These are phyloP conservation scores for Phialocephala sp. DNA, from an alignment of 2,329 filamentous ascomycete species.

Conservation along the genomic window DNA sequence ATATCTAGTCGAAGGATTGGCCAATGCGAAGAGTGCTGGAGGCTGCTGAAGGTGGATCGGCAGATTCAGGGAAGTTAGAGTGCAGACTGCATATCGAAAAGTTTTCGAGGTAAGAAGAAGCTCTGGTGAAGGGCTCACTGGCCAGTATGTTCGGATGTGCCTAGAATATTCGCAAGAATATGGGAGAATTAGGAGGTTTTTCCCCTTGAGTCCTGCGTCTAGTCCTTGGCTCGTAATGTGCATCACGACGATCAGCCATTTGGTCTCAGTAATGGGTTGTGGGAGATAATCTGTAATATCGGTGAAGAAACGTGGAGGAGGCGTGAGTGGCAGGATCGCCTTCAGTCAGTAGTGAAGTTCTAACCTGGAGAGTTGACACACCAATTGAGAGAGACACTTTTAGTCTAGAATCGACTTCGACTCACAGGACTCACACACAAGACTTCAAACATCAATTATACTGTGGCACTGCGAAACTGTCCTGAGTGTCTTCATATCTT, in stretches of 20 bases:
- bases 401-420: background rate
- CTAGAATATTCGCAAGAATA: constrained; percentile 6
- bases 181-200: background rate
- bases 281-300: background rate
- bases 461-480: background rate
- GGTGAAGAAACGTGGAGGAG: background rate
- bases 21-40: constrained; percentile 16
- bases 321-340: background rate
- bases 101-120: background rate
- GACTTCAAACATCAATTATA: background rate
- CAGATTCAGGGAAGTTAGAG: constrained; percentile 14
- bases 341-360: background rate
- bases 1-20: constrained; percentile 15
- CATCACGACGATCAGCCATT: background rate
- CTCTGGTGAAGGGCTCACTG: background rate
- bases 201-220: constrained; percentile 5
- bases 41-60: constrained; percentile 16
- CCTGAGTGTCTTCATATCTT: background rate
- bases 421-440: background rate
- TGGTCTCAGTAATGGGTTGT: background rate
- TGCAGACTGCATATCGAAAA: constrained; percentile 8
- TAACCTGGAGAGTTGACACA: background rate
- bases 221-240: background rate
- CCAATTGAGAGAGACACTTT: background rate
- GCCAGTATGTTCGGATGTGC: background rate